A percentile compares a stretch with the other conserved stretches of the same genome.
phyloP scores from a whole-genome alignment of 495 filamentous ascomycete species.

The Aeminium ludgeri region DNA sequence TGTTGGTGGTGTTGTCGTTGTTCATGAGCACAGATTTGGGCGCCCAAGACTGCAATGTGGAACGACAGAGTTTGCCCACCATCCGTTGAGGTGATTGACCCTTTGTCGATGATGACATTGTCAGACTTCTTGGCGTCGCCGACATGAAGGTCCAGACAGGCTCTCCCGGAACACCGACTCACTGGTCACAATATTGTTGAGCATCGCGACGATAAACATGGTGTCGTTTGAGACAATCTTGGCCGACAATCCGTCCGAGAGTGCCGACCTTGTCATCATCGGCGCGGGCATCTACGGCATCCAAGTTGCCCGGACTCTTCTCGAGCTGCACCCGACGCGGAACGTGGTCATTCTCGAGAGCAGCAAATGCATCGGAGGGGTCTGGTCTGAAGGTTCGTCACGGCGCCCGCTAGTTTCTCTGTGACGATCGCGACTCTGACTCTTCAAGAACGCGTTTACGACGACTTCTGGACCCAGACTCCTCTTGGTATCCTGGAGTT shows the following conservation, averaged over 20 bases:
- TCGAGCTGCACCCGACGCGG: constrained; percentile 23
- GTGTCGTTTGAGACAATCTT: too few relatives aligned
- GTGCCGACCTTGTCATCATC: not conserved
- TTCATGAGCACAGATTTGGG: too few relatives aligned
- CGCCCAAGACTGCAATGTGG: too few relatives aligned
- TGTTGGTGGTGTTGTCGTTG: too few relatives aligned
- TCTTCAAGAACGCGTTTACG: constrained; percentile 21
- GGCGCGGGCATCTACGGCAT: constrained; percentile 13
- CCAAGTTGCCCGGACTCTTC: constrained; percentile 21
- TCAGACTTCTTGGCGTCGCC: too few relatives aligned
- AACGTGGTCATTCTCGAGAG: constrained; percentile 21
- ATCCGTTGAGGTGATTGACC: too few relatives aligned
- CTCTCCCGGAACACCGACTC: too few relatives aligned
- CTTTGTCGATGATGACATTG: too few relatives aligned
- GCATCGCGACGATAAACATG: too few relatives aligned
- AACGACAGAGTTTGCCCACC: too few relatives aligned
- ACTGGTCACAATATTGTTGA: too few relatives aligned
- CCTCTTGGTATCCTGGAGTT: constrained; percentile 24
- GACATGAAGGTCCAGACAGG: too few relatives aligned
- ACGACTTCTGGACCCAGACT: constrained; percentile 28
- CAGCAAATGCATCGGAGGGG: constrained; percentile 19
- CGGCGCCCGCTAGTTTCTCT: not conserved
- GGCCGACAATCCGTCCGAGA: not conserved
- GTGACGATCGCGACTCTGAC: not conserved
- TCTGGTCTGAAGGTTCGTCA: constrained; percentile 20